Base-by-base conservation (phyloP, 352 stramenopile genomes). In the Pythium utonaiense region DNA sequence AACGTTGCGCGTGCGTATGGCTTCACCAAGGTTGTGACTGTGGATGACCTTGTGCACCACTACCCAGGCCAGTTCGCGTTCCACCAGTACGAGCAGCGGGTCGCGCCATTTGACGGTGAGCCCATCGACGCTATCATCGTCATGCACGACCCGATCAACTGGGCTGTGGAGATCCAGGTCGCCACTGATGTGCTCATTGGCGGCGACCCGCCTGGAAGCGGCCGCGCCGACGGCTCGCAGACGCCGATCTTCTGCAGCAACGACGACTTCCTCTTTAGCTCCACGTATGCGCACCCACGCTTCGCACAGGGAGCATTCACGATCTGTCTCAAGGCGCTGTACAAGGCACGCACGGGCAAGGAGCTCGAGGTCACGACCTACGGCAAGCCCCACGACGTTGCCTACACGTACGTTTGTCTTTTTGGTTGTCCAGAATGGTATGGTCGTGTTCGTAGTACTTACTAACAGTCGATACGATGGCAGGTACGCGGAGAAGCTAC, bases 81-180 rank as follows among this genome's bases (percentile, higher is more conserved):
- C 62, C 50, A 73, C 34, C 27, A 73, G 36, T 93, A 86, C 60
- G 73, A 88, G 14, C 73, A 89, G 49, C 79, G 81, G 9, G 31
- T 45, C 14, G 75, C 77, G 31, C 80, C 77, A 38, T 75, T 84
- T 50, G 63, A 86, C 19, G 72, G 83, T n/a, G 85, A 94, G 48
- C 83, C 85, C 6, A 83, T 96, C 34, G 82, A 88, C 27, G 89
- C 83, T 19, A 86, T 97, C 58, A 80, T 97, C 67, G 73, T 96
- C 45, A 93, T 97, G 77, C 90, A 97, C 66, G 89, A 97, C 44
- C 89, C 90, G 14, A 81, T 92, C 45, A 71, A 97, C 65, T 96
- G 89, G 89, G 88, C 86, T 4, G 75, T 83, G 3, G 88, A 96
- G 48, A 76, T 96, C 33, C 89, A 97, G 65, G 81, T 97, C 19